These are phyloP conservation scores for Pythium phragmiticola DNA, from an alignment of 352 stramenopile genomes.

Conservation along the genomic window DNA sequence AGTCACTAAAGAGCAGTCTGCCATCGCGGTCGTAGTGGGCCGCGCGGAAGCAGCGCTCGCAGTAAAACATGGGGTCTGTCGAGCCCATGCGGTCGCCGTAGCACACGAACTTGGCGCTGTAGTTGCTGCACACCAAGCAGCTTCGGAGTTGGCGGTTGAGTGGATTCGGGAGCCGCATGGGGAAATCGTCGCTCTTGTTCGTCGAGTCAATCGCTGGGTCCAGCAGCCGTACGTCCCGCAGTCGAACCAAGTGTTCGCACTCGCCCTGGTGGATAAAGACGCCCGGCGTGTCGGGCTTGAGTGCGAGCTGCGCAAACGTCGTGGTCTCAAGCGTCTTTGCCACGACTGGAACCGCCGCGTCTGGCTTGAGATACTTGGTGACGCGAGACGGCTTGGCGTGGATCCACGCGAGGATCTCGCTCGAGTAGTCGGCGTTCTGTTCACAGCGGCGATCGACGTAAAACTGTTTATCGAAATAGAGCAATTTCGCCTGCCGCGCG, in stretches of 20 bases:
- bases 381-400: conserved; percentile 32
- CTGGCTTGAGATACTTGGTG: conserved; percentile 30
- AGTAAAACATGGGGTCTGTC: conserved; percentile 79
- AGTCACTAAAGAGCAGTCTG: conserved; percentile 64
- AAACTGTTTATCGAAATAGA: conserved; percentile 62
- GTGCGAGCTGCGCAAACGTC: conserved; percentile 39
- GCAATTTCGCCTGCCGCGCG: conserved; percentile 40
- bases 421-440: conserved; percentile 51
- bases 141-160: conserved; percentile 52
- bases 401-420: conserved; percentile 58
- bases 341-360: neutral
- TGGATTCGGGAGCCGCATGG: conserved; percentile 58
- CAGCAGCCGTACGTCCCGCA: conserved; percentile 63
- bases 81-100: conserved; percentile 67
- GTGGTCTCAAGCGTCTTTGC: conserved; percentile 35
- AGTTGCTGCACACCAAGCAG: conserved; percentile 73
- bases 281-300: conserved; percentile 54
- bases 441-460: conserved; percentile 50
- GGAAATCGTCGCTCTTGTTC: conserved; percentile 36
- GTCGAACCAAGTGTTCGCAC: conserved; percentile 67
- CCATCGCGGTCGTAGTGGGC: conserved; percentile 61
- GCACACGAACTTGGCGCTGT: conserved; percentile 75
- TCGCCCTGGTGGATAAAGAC: conserved; percentile 79
- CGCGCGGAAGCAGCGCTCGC: conserved; percentile 63
- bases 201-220: conserved; percentile 43